These are phyloP conservation scores for Salvia hispanica DNA, from an alignment of 257 asterid genomes.

Conservation along the genomic window DNA sequence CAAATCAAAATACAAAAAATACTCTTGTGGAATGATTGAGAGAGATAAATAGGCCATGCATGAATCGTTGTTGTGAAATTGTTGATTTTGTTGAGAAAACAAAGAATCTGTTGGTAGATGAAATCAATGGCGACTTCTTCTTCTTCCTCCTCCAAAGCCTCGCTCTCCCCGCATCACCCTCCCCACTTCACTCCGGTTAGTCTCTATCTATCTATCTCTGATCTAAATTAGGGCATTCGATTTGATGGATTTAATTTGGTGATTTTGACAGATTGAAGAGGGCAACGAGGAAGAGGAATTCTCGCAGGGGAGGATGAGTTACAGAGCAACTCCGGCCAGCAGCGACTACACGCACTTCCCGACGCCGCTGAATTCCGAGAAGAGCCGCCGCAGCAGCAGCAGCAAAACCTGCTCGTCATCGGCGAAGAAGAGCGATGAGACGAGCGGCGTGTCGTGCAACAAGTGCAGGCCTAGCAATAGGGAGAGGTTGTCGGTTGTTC, in stretches of 20 bases:
- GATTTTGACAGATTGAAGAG: slow-evolving; percentile 67
- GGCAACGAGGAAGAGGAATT: slow-evolving; percentile 86
- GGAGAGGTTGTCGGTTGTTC: slow-evolving; percentile 69
- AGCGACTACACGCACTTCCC: slow-evolving; percentile 43
- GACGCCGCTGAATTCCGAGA: slow-evolving; percentile 56
- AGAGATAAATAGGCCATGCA: slow-evolving; percentile 28
- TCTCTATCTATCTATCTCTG: background rate
- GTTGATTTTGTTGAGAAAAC: slow-evolving; percentile 1
- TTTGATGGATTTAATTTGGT: background rate
- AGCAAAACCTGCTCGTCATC: background rate
- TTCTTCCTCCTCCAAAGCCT: slow-evolving; percentile 41
- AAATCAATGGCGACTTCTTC: slow-evolving; percentile 67
- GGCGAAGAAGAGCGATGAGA: slow-evolving; percentile 38
- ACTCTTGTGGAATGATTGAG: slow-evolving; percentile 15
- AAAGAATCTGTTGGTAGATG: slow-evolving; percentile 5
- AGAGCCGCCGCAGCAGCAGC: slow-evolving; percentile 32
- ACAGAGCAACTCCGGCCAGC: slow-evolving; percentile 56
- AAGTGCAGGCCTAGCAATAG: slow-evolving; percentile 81
- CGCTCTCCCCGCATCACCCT: slow-evolving; percentile 69
- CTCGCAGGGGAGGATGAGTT: slow-evolving; percentile 65
- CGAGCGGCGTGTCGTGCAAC: slow-evolving; percentile 67
- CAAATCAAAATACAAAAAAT: no score
- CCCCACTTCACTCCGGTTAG: slow-evolving; percentile 86
- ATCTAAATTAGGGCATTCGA: no score
- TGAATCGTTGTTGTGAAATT: slow-evolving; percentile 15